Evolutionary conservation across 352 stramenopile genomes (phyloP), one percentile per base, ranked within the genome.

Genomic region (Phytopythium helicoides): DNA sequence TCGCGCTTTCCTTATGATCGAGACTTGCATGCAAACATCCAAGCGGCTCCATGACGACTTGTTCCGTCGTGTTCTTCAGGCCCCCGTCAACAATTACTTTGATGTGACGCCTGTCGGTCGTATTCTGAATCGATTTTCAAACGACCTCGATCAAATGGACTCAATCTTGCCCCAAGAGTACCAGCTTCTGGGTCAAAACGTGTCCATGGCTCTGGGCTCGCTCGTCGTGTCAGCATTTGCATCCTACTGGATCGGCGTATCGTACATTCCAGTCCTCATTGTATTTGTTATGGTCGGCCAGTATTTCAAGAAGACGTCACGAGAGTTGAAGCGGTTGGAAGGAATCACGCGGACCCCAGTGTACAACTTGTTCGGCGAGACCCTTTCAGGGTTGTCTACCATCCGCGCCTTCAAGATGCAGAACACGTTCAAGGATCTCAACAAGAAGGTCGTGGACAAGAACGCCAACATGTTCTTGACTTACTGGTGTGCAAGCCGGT

Each of bases 291-390:
- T 70, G 21, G 64, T 66, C 16, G 71, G 77, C 0, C 81, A 89
- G 37, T 98, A 97, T 53, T 96, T 95, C 71, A 73, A 96, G 52
- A 58, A 69, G 47, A 81, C 73, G 19, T 66, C 83, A 47, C 64
- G 76, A 3, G 95, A 98, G 57, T 58, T 98, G 15, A 97, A 98
- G 73, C 83, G 96, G 6, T 76, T 99, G 15, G 96, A 99, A 56
- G 87, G 86, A 10, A 68, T 98, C 47, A 80, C 70, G 3, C 66
- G 67, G 11, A 79, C 87, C 14, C 96, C 96, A 1, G 86, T 99
- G 35, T 98, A 97, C 70, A 82, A 84, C 10, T 68, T 98, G 33
- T 76, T 98, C 26, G 79, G 76, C 6, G 94, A 99, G 68, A 97
- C 81, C 4, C 66, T 99, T 6, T 83, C 82, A 37, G 97, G 96